A percentile compares a stretch with the other conserved stretches of the same genome.
Conservation (phyloP, 305 asterid species). For the Fraxinus sp. region DNA sequence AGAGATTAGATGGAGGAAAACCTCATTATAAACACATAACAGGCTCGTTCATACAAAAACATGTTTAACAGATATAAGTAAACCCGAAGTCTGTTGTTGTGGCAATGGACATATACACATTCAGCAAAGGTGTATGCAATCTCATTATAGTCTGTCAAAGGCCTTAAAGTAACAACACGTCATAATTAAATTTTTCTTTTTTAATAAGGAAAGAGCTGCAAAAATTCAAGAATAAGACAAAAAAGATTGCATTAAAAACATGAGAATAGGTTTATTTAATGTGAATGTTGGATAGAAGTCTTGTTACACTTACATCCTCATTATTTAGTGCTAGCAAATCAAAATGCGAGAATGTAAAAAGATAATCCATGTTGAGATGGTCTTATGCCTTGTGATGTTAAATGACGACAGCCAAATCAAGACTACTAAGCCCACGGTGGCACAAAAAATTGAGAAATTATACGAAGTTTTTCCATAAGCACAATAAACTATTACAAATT, state of each 20-base stretch:
- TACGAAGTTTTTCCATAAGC: background rate
- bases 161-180: slow-evolving; percentile 47
- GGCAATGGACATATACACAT: slow-evolving; percentile 69
- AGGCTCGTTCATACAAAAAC: background rate
- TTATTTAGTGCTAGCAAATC: background rate
- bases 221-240: slow-evolving; percentile 15
- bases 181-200: slow-evolving; percentile 7
- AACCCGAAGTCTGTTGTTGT: slow-evolving; percentile 72
- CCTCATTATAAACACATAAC: slow-evolving; percentile 1
- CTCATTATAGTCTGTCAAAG: slow-evolving; percentile 71
- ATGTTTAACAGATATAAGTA: slow-evolving; percentile 15
- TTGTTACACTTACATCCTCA: background rate
- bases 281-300: background rate
- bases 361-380: background rate
- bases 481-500: background rate
- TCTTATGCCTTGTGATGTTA: background rate
- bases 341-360: background rate
- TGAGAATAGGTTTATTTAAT: background rate
- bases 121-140: slow-evolving; percentile 77
- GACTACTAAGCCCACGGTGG: background rate
- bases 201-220: background rate
- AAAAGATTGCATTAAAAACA: background rate
- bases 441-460: background rate
- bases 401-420: background rate
- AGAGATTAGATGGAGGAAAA: slow-evolving; percentile 1